Percentiles rank a stretch among this genome's conserved stretches.
phyloP scores from a whole-genome alignment of 2,329 filamentous ascomycete species.

The Botrytis paeoniae region DNA sequence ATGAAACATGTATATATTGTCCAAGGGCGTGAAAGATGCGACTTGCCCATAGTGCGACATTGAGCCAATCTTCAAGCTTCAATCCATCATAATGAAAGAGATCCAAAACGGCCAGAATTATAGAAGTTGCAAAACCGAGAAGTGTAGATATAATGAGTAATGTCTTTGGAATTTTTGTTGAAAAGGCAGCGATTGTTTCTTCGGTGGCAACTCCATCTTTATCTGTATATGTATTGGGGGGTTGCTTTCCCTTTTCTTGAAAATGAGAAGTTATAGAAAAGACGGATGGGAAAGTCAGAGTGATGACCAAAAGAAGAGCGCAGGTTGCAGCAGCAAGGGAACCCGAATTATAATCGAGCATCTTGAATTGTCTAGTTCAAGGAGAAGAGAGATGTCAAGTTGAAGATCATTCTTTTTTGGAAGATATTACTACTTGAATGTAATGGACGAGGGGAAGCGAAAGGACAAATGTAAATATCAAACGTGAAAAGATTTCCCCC shows the following conservation, averaged over 20 bases:
- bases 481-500: background rate
- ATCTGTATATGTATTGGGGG: slow-evolving; percentile 59
- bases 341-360: slow-evolving; percentile 53
- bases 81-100: slow-evolving; percentile 43
- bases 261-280: slow-evolving; percentile 39
- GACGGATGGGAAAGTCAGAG: slow-evolving; percentile 42
- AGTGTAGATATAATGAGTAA: slow-evolving; percentile 53
- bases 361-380: slow-evolving; percentile 32
- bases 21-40: slow-evolving; percentile 34
- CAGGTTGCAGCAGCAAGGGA: slow-evolving; percentile 29
- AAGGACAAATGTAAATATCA: background rate
- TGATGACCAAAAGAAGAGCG: slow-evolving; percentile 39
- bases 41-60: slow-evolving; percentile 61
- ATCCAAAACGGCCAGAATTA: slow-evolving; percentile 54
- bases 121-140: slow-evolving; percentile 53
- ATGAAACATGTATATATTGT: background rate
- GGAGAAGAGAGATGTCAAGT: background rate
- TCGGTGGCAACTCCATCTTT: slow-evolving; percentile 66
- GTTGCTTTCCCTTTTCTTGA: slow-evolving; percentile 32
- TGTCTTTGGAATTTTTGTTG: slow-evolving; percentile 55
- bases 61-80: slow-evolving; percentile 58
- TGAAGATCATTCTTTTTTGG: slow-evolving; percentile 10
- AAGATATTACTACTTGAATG: background rate
- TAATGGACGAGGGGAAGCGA: background rate
- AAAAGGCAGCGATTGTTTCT: slow-evolving; percentile 61